These are phyloP conservation scores for Ascochyta clinopodiicola DNA, from an alignment of 2,329 filamentous ascomycete species.

Conservation along the genomic window DNA sequence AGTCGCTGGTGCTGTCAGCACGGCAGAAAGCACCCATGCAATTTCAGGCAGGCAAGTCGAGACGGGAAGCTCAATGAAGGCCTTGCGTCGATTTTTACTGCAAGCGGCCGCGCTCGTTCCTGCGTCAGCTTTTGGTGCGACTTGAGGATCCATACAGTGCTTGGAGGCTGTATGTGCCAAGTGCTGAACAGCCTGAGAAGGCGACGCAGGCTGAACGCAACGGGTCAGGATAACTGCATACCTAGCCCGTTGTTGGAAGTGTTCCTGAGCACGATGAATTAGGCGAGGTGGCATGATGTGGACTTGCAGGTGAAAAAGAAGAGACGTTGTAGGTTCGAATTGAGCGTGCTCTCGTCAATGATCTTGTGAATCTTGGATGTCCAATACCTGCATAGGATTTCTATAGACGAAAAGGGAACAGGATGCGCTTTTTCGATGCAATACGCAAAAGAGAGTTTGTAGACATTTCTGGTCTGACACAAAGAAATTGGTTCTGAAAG, in stretches of 20 bases:
- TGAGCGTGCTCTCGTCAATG: not conserved
- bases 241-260: not conserved
- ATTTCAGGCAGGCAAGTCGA: constrained; percentile 3
- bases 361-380: not conserved
- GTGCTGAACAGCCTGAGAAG: constrained; percentile 4
- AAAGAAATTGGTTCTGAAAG: not conserved
- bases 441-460: not conserved
- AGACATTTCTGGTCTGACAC: not conserved
- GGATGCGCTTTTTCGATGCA: not conserved
- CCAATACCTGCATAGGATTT: constrained; percentile 18
- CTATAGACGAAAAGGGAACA: constrained; percentile 10
- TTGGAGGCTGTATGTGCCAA: not conserved
- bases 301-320: not conserved
- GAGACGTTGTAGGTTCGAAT: not conserved
- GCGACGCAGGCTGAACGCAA: not conserved
- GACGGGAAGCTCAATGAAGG: constrained; percentile 1
- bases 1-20: constrained; percentile 6
- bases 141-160: constrained; percentile 1
- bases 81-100: constrained; percentile 5
- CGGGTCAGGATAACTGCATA: constrained; percentile 1
- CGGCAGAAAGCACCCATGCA: constrained; percentile 6
- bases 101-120: constrained; percentile 3
- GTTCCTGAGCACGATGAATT: not conserved
- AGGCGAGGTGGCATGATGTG: not conserved
- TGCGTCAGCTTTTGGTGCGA: constrained; percentile 8